Conservation (phyloP, 768 basidiomycete genomes). For the Baorangia bicolor region DNA sequence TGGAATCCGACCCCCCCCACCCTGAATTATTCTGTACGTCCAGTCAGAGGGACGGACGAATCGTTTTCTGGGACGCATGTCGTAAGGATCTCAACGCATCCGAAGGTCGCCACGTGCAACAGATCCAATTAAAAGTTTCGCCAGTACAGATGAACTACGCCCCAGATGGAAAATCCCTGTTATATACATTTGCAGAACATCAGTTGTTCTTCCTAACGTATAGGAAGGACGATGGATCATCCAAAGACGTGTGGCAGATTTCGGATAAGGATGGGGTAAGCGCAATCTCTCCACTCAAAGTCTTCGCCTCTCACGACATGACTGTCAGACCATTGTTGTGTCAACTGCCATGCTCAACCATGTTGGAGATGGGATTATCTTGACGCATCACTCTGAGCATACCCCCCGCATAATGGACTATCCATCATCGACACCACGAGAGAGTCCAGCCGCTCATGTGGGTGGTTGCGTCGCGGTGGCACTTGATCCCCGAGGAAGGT, state of each 20-base stretch:
- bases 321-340: slow-evolving; percentile 43
- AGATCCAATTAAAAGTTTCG: slow-evolving; percentile 53
- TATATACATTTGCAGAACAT: slow-evolving; percentile 61
- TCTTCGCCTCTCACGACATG: neutral
- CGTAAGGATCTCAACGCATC: slow-evolving; percentile 44
- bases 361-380: slow-evolving; percentile 66
- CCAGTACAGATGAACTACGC: slow-evolving; percentile 69
- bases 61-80: slow-evolving; percentile 84
- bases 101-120: slow-evolving; percentile 69
- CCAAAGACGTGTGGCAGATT: slow-evolving; percentile 51
- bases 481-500: slow-evolving; percentile 79
- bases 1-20: slow-evolving; percentile 88
- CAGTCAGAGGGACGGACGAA: slow-evolving; percentile 68
- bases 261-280: slow-evolving; percentile 33
- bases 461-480: slow-evolving; percentile 78
- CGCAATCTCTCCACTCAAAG: neutral
- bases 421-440: slow-evolving; percentile 56
- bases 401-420: slow-evolving; percentile 69
- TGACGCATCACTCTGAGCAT: slow-evolving; percentile 63
- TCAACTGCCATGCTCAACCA: slow-evolving; percentile 78
- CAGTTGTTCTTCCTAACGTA: slow-evolving; percentile 61
- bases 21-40: slow-evolving; percentile 82
- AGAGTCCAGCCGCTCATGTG: slow-evolving; percentile 72
- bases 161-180: slow-evolving; percentile 65
- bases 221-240: slow-evolving; percentile 51